A percentile compares a stretch with the other conserved stretches of the same genome.
Conservation (phyloP, 1,284 basidiomycete species). For the Porodaedalea pini region DNA sequence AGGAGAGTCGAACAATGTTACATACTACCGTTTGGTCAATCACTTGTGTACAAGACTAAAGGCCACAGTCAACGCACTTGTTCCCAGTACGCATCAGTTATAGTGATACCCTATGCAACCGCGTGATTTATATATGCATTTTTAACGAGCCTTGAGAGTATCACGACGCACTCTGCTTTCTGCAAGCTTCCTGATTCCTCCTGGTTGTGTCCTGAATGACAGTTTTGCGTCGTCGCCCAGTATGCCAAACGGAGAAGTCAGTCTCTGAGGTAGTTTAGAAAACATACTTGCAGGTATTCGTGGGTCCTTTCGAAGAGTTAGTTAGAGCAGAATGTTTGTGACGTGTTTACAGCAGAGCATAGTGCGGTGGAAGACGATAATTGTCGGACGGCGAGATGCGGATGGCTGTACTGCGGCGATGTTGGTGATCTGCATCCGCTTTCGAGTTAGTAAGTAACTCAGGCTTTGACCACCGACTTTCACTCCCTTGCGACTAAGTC, state of each 20-base stretch:
- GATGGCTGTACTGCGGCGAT: too few relatives aligned
- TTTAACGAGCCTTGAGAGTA: neutral
- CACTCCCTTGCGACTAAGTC: too few relatives aligned
- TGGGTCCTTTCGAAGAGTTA: neutral
- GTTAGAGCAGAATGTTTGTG: too few relatives aligned
- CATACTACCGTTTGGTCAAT: slow-evolving; percentile 52
- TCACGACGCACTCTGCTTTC: slow-evolving; percentile 50
- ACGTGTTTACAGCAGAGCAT: neutral
- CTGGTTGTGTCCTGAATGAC: slow-evolving; percentile 76
- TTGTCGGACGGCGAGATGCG: too few relatives aligned
- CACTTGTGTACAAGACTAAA: slow-evolving; percentile 18
- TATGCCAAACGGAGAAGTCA: slow-evolving; percentile 76
- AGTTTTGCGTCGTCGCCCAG: slow-evolving; percentile 85
- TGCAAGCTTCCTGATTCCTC: slow-evolving; percentile 73
- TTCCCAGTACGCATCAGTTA: slow-evolving; percentile 79
- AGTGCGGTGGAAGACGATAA: too few relatives aligned
- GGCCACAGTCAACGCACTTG: slow-evolving; percentile 48
- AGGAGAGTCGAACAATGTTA: slow-evolving; percentile 78
- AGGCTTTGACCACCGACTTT: too few relatives aligned
- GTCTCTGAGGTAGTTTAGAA: slow-evolving; percentile 58
- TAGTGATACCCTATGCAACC: slow-evolving; percentile 58
- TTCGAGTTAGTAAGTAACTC: too few relatives aligned
- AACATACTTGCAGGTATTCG: slow-evolving; percentile 29
- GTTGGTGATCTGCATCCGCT: too few relatives aligned
- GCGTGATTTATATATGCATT: neutral